Evolutionary conservation across 345 rosid species (phyloP).

Genomic region (Tarenaya hassleriana): DNA sequence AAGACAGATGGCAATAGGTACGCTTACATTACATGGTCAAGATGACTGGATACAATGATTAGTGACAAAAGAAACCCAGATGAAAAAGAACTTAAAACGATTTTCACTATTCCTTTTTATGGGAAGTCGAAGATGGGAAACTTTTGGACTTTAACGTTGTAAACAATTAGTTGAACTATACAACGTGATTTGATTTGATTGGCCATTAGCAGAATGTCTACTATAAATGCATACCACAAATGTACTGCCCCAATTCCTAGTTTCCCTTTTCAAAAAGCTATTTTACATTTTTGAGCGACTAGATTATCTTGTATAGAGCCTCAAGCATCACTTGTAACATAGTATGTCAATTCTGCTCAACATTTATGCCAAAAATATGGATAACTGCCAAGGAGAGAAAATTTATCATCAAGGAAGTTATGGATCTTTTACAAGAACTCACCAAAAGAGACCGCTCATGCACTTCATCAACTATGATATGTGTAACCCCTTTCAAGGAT

Average conservation of each 20-base stretch:
- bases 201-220: neutral
- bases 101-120: too few relatives aligned
- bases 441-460: conserved; percentile 94
- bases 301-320: neutral
- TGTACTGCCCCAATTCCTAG: neutral
- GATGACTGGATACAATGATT: conserved; percentile 1
- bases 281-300: neutral
- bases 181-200: too few relatives aligned
- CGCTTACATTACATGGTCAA: conserved; percentile 10
- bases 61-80: conserved; percentile 10
- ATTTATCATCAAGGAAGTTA: neutral
- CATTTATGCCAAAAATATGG: neutral
- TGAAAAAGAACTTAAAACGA: neutral
- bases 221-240: neutral
- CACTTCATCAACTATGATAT: conserved; percentile 91
- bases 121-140: conserved; percentile 10
- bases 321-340: conserved; percentile 5
- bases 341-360: conserved; percentile 2
- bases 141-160: conserved; percentile 7
- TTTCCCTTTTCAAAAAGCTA: conserved; percentile 1
- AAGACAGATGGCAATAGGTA: neutral
- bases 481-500: conserved; percentile 62
- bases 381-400: too few relatives aligned
- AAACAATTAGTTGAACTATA: neutral
- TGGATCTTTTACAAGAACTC: conserved; percentile 26